Conservation (phyloP, 164 flowering plant genomes). For the Vitis labrusca region DNA sequence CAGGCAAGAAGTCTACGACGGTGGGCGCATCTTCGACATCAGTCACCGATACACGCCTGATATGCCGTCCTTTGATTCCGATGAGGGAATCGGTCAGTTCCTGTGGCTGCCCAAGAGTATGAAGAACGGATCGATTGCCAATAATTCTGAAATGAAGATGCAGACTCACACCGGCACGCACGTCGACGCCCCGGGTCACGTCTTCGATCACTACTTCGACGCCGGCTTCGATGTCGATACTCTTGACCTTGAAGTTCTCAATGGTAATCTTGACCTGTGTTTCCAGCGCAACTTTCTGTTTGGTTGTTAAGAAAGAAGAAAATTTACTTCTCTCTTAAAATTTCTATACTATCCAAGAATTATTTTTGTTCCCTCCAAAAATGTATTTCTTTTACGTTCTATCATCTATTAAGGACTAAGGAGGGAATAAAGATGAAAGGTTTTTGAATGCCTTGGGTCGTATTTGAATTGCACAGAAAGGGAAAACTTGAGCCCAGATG, state of each 20-base stretch:
- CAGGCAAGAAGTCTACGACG: conserved; percentile 51
- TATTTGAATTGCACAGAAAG: background rate
- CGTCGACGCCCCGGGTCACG: conserved; percentile 89
- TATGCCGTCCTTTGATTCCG: conserved; percentile 54
- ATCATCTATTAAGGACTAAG: too few relatives aligned
- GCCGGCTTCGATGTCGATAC: conserved; percentile 91
- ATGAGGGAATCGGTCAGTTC: conserved; percentile 65
- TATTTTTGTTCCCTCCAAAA: too few relatives aligned
- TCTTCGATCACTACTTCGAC: conserved; percentile 72
- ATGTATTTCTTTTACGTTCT: too few relatives aligned
- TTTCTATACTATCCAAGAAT: too few relatives aligned
- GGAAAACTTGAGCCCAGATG: too few relatives aligned
- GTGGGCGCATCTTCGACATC: conserved; percentile 73
- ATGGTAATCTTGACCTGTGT: conserved; percentile 37
- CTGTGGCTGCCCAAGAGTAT: conserved; percentile 64
- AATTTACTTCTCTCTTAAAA: too few relatives aligned
- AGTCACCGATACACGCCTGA: conserved; percentile 50
- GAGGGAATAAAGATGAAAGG: background rate
- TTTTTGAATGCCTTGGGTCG: background rate
- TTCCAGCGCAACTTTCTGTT: background rate
- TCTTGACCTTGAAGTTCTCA: conserved; percentile 76
- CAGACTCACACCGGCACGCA: conserved; percentile 89
- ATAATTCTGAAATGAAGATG: conserved; percentile 73
- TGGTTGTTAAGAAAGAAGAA: background rate
- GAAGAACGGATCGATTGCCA: conserved; percentile 82